phyloP scores from a whole-genome alignment of 148 eudicot genomes.

The Pouteria glomerata region DNA sequence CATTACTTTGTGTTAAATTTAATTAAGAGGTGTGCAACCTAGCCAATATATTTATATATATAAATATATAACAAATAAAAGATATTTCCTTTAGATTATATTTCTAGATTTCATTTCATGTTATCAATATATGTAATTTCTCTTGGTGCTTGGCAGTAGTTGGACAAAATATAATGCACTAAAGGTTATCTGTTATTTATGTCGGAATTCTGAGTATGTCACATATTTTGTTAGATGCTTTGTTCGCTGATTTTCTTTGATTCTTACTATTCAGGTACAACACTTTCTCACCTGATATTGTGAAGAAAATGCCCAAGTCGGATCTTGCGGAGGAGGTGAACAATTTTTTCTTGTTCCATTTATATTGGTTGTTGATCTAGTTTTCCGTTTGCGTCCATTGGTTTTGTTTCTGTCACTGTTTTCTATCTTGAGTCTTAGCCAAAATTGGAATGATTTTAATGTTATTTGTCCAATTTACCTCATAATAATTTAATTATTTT shows the following conservation, averaged over 20 bases:
- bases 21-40: too few species aligned
- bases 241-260: neutral
- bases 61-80: too few species aligned
- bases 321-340: slow-evolving; percentile 39
- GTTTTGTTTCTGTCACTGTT: neutral
- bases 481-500: neutral
- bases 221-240: neutral
- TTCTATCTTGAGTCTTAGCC: neutral
- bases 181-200: neutral
- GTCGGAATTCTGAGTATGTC: neutral
- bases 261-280: slow-evolving; percentile 2
- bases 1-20: neutral
- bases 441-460: neutral
- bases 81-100: neutral
- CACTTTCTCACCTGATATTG: neutral
- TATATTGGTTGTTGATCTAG: neutral
- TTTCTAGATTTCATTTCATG: neutral
- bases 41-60: too few species aligned
- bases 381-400: neutral
- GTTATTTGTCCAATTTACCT: neutral
- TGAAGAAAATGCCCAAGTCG: slow-evolving; percentile 15
- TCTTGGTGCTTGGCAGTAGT: neutral
- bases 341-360: neutral
- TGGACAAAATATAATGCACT: neutral
- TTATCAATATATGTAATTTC: neutral